Evolutionary conservation across 352 stramenopile genomes (phyloP).

Genomic region (Blastocystis sp.): DNA sequence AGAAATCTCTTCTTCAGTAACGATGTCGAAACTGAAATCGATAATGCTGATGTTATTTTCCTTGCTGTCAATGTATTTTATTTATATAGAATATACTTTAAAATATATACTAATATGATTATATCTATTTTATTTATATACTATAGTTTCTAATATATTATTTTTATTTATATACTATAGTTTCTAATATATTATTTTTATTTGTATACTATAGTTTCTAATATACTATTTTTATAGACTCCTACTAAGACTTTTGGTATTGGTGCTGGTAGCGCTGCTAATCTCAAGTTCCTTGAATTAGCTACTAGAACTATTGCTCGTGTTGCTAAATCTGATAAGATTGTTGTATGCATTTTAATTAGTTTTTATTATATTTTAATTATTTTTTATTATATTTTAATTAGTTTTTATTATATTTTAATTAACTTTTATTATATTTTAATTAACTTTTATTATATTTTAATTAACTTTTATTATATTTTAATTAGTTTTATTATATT

Average conservation of each 20-base stretch:
- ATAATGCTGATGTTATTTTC: conserved; percentile 90
- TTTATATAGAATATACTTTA: not conserved
- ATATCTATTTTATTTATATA: not conserved
- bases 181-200: not conserved
- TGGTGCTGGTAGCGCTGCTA: conserved; percentile 78
- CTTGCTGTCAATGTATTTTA: conserved; percentile 51
- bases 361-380: not conserved
- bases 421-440: conserved; percentile 62
- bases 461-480: conserved; percentile 64
- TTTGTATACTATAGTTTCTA: not conserved
- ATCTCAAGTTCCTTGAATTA: conserved; percentile 96
- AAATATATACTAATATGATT: not conserved
- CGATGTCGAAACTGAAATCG: conserved; percentile 82
- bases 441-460: not conserved
- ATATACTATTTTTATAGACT: conserved; percentile 73
- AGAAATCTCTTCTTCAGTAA: conserved; percentile 97
- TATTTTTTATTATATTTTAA: conserved; percentile 61
- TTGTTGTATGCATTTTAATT: conserved; percentile 56
- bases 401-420: not conserved
- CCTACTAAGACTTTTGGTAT: conserved; percentile 89
- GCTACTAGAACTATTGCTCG: conserved; percentile 89
- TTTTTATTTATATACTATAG: not conserved
- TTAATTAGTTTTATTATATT: not conserved
- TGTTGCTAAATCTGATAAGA: conserved; percentile 73
- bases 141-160: not conserved